Base-by-base conservation (phyloP, 176 grass and related monocot species). In the Carex littledalei region DNA sequence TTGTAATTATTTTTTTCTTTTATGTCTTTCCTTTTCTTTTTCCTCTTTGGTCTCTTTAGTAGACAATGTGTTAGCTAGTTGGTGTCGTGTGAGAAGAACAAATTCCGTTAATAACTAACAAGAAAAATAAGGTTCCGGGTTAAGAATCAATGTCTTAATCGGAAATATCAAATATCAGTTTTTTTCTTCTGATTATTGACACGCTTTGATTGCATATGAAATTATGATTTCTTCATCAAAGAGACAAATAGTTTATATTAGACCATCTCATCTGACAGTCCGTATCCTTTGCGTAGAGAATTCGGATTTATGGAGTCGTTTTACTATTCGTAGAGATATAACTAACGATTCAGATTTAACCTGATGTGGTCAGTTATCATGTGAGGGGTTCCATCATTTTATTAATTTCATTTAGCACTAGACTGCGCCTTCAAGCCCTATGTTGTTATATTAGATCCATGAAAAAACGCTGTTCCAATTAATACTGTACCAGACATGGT, bases 1-100 rank as follows among this genome's bases (percentile, higher is more conserved):
- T 22, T 83, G 80, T 83, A 67, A 67, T 83, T 83, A 83, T 67
- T 24, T 57, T 56, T 26, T 59, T 53, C 1, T 80, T 58, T 59
- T 39, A 7, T 35, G 39, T 70, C 6, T 43, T 9, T 41, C 16
- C 5, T 32, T 43, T 63, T 37, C 3, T 32, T 10, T 22, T 81
- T n/a, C 37, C 10, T 8, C 32, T 62, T 5, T 35, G 29, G 35
- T 81, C 3, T 82, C 18, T 37, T 65, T 63, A 65, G 4, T 6
- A 31, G 60, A 63, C 60, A 66, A 18, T 66, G 7, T 82, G 41
- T 67, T 83, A 67, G 56, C 24, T 60, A 16, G 60, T 82, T 75
- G 47, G 47, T 24, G 31, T 20, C 26, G 21, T 76, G 72, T 76
- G 72, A 53, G 72, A 7, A 18, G 14, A 5, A 76, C 13, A 54